A percentile compares a stretch with the other conserved stretches of the same genome.
Conservation (phyloP, 1,284 basidiomycete species). For the Inonotus obliquus region DNA sequence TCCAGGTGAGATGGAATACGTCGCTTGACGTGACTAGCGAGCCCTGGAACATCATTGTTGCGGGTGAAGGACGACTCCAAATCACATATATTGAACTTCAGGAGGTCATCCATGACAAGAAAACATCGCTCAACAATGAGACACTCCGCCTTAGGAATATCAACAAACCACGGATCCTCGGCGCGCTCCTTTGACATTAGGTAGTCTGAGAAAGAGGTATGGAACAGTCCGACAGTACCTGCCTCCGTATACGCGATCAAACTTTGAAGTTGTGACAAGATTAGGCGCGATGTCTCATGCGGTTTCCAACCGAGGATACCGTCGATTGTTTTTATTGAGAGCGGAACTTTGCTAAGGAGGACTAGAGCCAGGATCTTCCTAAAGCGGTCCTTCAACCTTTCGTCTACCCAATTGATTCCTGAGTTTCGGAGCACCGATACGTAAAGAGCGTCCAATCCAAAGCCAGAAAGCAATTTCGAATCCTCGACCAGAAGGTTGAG, state of each 20-base stretch:
- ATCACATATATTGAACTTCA: conserved; percentile 8
- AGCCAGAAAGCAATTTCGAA: not conserved
- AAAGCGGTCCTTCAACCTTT: not conserved
- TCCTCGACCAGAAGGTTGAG: not conserved
- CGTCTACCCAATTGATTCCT: not conserved
- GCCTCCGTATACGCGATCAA: not conserved
- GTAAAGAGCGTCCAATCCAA: conserved; percentile 1
- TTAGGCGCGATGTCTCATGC: not conserved
- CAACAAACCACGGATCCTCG: not conserved
- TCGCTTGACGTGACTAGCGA: not conserved
- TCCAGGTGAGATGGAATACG: not conserved
- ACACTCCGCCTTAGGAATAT: not conserved
- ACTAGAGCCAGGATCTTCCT: not conserved
- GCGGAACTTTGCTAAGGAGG: not conserved
- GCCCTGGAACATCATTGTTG: conserved; percentile 6
- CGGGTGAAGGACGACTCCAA: conserved; percentile 2
- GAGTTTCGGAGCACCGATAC: not conserved
- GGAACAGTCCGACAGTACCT: not conserved
- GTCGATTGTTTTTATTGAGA: not conserved
- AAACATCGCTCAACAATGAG: not conserved
- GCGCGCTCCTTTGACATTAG: not conserved
- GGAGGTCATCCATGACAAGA: not conserved
- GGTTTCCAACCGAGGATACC: not conserved
- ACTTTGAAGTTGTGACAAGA: not conserved
- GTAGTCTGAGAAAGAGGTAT: conserved; percentile 3